Percentiles rank a stretch among this genome's conserved stretches.
Conservation (phyloP, 163 green algal species). For the Volvox carteri region DNA sequence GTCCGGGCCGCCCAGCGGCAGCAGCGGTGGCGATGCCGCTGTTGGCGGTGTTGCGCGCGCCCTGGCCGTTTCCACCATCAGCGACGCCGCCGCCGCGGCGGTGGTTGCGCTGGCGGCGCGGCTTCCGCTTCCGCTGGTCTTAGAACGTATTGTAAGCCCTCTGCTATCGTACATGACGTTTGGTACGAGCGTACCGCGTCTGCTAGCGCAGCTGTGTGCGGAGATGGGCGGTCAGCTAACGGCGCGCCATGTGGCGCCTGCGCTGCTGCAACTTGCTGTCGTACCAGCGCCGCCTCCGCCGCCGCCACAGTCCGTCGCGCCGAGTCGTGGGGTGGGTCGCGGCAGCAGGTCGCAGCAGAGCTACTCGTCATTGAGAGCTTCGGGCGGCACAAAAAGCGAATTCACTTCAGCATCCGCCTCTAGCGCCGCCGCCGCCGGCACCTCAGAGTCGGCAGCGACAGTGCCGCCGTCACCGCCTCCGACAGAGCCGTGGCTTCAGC, state of each 20-base stretch:
- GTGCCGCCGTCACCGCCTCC: neutral
- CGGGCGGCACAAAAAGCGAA: too few relatives aligned
- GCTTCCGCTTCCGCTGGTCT: slow-evolving; percentile 43
- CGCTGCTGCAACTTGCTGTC: slow-evolving; percentile 41
- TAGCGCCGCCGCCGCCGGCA: neutral
- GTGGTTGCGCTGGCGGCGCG: slow-evolving; percentile 10
- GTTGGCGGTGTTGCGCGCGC: slow-evolving; percentile 21
- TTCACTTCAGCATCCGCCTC: too few relatives aligned
- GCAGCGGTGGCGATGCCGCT: neutral
- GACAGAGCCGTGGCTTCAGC: slow-evolving; percentile 16
- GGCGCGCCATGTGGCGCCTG: slow-evolving; percentile 33
- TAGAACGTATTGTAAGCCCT: slow-evolving; percentile 21
- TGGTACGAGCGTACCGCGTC: slow-evolving; percentile 5
- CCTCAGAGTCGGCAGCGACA: neutral
- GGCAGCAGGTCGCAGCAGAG: neutral
- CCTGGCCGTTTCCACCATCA: slow-evolving; percentile 7
- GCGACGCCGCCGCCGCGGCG: slow-evolving; percentile 23
- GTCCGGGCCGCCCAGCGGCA: neutral
- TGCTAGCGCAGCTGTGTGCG: slow-evolving; percentile 36
- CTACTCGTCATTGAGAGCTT: too few relatives aligned
- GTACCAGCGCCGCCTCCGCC: neutral
- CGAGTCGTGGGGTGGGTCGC: neutral
- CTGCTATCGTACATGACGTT: slow-evolving; percentile 15
- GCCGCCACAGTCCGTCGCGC: neutral
- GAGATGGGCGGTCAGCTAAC: slow-evolving; percentile 24